Percentiles rank a stretch among this genome's conserved stretches.
These are phyloP conservation scores for Cladosporium sp. DNA, from an alignment of 2,329 filamentous ascomycete genomes.

Conservation along the genomic window DNA sequence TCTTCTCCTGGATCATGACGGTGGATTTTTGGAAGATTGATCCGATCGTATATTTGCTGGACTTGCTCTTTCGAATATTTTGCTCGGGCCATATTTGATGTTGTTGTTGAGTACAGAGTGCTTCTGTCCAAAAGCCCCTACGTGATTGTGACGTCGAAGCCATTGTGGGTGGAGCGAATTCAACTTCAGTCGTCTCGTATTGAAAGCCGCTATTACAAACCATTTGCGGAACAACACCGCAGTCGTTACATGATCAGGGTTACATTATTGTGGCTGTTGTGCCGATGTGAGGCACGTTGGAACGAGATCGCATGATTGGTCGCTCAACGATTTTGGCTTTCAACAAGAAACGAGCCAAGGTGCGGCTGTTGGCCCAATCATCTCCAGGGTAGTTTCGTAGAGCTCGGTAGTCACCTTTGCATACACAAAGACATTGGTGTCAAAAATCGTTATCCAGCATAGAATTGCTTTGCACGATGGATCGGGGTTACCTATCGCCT, in stretches of 20 bases:
- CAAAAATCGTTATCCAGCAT: not conserved
- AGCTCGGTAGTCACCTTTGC: not conserved
- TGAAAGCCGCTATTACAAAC: not conserved
- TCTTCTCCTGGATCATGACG: slow-evolving; percentile 25
- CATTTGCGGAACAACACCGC: not conserved
- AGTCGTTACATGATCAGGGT: not conserved
- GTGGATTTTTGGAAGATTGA: slow-evolving; percentile 26
- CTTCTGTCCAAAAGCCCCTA: not conserved
- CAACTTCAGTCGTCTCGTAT: not conserved
- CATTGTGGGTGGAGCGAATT: not conserved
- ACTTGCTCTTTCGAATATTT: slow-evolving; percentile 27
- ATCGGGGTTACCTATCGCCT: not conserved
- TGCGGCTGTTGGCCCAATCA: not conserved
- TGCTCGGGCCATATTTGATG: slow-evolving; percentile 11
- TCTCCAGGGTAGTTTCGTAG: not conserved
- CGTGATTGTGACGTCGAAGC: not conserved
- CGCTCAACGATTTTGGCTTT: not conserved
- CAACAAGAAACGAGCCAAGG: not conserved
- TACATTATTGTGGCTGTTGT: not conserved
- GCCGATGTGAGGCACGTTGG: not conserved
- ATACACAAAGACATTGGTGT: not conserved
- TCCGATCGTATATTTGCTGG: slow-evolving; percentile 27
- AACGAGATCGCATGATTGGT: not conserved
- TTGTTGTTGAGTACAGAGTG: not conserved
- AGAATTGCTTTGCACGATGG: not conserved